Evolutionary conservation across 371 early-diverging fungal species (phyloP), one percentile per base, ranked within the genome.

Genomic region (Mortierella sp.): DNA sequence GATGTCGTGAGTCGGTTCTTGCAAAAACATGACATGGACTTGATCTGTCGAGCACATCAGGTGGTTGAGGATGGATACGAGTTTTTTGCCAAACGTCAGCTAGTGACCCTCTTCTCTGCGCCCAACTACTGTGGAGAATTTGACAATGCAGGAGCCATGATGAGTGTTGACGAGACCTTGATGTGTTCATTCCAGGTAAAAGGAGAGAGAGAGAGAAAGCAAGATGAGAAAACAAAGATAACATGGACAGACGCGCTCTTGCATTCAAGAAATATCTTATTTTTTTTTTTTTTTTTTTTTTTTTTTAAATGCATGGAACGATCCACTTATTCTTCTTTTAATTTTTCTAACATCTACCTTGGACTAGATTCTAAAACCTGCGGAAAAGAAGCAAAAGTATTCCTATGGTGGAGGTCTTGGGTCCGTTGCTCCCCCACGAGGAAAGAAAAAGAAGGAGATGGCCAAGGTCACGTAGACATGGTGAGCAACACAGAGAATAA

Each of bases 111-210:
- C 56, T 98, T 98, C 74, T 95, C 95, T 21, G 98, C 97, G 21
- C 98, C 98, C 57, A 97, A 97, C 81, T 97, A 97, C 84, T 97
- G 97, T 82, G 97, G 97, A 57, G 96, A 96, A 86, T 97, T 96
- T 71, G 97, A 95, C 72, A 98, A 97, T 80, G 94, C 97, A 7
- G 99, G 97, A 18, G 98, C 98, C 7, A 97, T 99, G 90, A 97
- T 99, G 98, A 94, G 94, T 68, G 98, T 99, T 48, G 96, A 97
- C 81, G 95, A 97, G 75, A 92, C 96, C 52, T 87, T 99, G 62
- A 91, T 97, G 84, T 96, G 97, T 68, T 91, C 91, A 30, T 93
- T 92, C 86, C 92, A 92, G 84, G 88, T 93, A 82, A 66, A 37
- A 37, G 9, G 37, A 5, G n/a, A n/a, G n/a, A n/a, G n/a, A n/a